Base-by-base conservation (phyloP, 176 grass and related monocot species). In the Eragrostis nindensis region DNA sequence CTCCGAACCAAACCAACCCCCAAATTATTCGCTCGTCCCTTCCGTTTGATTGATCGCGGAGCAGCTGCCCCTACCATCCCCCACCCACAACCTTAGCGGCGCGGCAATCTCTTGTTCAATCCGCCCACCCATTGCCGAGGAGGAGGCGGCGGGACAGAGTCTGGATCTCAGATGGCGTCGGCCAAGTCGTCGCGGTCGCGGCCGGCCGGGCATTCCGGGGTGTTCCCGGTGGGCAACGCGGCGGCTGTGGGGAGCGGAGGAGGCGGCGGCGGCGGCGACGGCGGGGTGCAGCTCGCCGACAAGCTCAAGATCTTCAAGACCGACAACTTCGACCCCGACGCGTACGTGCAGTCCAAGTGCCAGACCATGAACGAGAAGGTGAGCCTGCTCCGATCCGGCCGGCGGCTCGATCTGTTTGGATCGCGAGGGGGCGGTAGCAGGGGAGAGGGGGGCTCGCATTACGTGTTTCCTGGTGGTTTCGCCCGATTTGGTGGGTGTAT, bases 231-330 rank as follows among this genome's bases (percentile, higher is more conserved):
- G 11, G 83, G 87, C 83, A 87, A 75, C 17, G 83, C 83, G 3
- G 75, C 53, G 56, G 57, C 30, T 5, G 66, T 55, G 27, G 83
- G 84, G 1, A 82, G 83, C 4, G 91, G 86, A 5, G 85, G 65
- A 1, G 86, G 73, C 0, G 91, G 77, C 0, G 69, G 74, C 1
- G 73, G 76, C 0, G 74, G 80, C 47, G 92, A 94, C 57, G 78
- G 83, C 47, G 92, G 86, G 26, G 92, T 98, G 71, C 96, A 98
- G 90, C 96, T 98, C 39, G 86, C 96, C 13, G 92, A 98, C 79
- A 98, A 98, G 82, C 92, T 98, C 78, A 98, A 98, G 96, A 95
- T 98, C 82, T 98, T 98, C 92, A 98, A 95, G 85, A 98, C 88
- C 40, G 92, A 95, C 57, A 98, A 98, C 66, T 98, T 98, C 80